Percentiles rank a stretch among this genome's conserved stretches.
Evolutionary conservation across 805 yeast genomes (phyloP).

Genomic region (Ogataea naganishii): DNA sequence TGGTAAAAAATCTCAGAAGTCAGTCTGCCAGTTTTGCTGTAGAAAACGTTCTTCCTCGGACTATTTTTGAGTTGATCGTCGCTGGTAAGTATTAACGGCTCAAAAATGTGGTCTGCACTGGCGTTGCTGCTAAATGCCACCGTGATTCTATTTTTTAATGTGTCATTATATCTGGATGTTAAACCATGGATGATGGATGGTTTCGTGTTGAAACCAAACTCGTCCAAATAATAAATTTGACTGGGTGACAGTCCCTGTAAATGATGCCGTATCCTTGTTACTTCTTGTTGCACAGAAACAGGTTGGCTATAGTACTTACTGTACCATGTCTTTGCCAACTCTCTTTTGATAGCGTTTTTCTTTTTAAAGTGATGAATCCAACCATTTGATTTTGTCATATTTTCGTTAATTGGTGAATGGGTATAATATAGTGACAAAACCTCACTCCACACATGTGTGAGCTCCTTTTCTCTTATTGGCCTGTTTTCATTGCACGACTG

Average conservation of each 20-base stretch:
- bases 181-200: constrained; percentile 12
- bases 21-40: constrained; percentile 15
- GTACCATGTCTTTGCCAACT: constrained; percentile 19
- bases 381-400: constrained; percentile 24
- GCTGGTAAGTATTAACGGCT: constrained; percentile 20
- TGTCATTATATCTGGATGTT: constrained; percentile 1
- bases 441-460: constrained; percentile 23
- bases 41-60: constrained; percentile 8
- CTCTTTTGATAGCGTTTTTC: constrained; percentile 18
- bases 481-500: constrained; percentile 23
- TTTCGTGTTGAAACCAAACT: constrained; percentile 17
- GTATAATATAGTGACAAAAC: constrained; percentile 15
- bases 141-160: constrained; percentile 11
- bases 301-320: constrained; percentile 1
- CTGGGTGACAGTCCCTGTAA: constrained; percentile 11
- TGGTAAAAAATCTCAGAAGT: constrained; percentile 18
- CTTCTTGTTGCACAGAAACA: constrained; percentile 13
- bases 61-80: constrained; percentile 7
- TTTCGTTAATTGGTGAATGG: constrained; percentile 3
- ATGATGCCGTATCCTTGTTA: constrained; percentile 11
- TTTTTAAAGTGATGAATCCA: constrained; percentile 32
- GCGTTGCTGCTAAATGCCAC: constrained; percentile 21
- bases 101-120: constrained; percentile 17
- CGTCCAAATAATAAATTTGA: constrained; percentile 30
- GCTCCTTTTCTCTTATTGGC: constrained; percentile 19